Evolutionary conservation across 2,329 filamentous ascomycete species (phyloP).

Genomic region (Didymosphaeria variabile): DNA sequence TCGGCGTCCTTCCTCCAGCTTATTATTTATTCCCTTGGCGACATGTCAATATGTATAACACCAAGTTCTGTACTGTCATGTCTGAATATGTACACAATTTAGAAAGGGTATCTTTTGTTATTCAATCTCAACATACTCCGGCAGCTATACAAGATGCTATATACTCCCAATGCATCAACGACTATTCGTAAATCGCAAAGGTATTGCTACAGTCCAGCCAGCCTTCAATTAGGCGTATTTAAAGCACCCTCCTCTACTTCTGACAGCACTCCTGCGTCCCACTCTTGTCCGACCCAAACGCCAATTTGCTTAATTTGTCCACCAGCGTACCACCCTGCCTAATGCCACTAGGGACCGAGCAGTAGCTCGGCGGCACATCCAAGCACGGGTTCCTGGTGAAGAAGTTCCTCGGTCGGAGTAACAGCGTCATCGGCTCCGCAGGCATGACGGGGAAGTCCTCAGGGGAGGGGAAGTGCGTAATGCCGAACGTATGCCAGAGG

Average conservation of each 20-base stretch:
- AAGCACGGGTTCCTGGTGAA: slow-evolving; percentile 81
- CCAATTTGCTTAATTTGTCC: slow-evolving; percentile 61
- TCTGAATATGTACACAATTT: no score
- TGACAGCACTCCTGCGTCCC: slow-evolving; percentile 24
- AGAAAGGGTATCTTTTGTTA: no score
- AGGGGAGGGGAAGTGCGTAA: slow-evolving; percentile 87
- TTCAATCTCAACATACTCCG: not conserved
- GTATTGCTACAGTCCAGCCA: slow-evolving; percentile 5
- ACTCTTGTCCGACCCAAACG: slow-evolving; percentile 53
- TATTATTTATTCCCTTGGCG: no score
- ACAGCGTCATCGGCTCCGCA: slow-evolving; percentile 77
- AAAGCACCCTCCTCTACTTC: slow-evolving; percentile 14
- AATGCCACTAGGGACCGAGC: slow-evolving; percentile 75
- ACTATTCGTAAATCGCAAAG: not conserved
- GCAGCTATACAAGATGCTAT: not conserved
- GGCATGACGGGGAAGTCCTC: slow-evolving; percentile 96
- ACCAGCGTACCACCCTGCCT: slow-evolving; percentile 57
- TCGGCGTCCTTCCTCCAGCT: not conserved
- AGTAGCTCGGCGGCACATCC: slow-evolving; percentile 81
- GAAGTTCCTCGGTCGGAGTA: slow-evolving; percentile 83
- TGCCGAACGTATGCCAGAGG: slow-evolving; percentile 92
- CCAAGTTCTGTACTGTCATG: no score
- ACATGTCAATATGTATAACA: no score
- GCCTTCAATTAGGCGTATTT: not conserved
- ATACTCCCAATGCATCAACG: not conserved